Percentiles rank a stretch among this genome's conserved stretches.
phyloP scores from a whole-genome alignment of 495 filamentous ascomycete species.

The Choiromyces venosus region DNA sequence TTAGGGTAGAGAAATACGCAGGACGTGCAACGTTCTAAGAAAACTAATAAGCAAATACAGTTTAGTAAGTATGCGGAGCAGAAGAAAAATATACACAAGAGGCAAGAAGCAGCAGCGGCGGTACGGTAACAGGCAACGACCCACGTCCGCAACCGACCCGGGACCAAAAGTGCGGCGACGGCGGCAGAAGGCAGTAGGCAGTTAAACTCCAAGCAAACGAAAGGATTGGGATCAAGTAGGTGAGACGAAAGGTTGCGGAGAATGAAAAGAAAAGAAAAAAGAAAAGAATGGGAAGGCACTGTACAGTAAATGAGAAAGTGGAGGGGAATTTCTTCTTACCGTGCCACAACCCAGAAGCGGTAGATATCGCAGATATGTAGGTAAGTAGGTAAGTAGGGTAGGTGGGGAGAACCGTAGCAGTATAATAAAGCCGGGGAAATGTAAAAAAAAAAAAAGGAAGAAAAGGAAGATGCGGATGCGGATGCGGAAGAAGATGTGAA shows the following conservation, averaged over 20 bases:
- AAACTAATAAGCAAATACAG: background rate
- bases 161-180: background rate
- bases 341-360: background rate
- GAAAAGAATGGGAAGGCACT: background rate
- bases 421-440: background rate
- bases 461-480: background rate
- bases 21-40: background rate
- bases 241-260: slow-evolving; percentile 3
- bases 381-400: background rate
- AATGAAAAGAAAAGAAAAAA: background rate
- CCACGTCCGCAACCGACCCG: background rate
- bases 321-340: background rate
- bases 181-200: background rate
- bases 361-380: background rate
- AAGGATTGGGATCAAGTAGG: background rate
- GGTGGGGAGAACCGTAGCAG: background rate
- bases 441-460: background rate
- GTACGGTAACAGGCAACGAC: background rate
- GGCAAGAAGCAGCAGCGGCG: background rate
- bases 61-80: background rate
- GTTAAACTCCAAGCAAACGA: background rate
- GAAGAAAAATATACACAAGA: background rate
- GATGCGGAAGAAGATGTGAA: background rate
- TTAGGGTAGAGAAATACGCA: background rate
- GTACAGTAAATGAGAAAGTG: background rate